Base-by-base conservation (phyloP, 2,329 filamentous ascomycete genomes). In the Ascochyta koolunga region DNA sequence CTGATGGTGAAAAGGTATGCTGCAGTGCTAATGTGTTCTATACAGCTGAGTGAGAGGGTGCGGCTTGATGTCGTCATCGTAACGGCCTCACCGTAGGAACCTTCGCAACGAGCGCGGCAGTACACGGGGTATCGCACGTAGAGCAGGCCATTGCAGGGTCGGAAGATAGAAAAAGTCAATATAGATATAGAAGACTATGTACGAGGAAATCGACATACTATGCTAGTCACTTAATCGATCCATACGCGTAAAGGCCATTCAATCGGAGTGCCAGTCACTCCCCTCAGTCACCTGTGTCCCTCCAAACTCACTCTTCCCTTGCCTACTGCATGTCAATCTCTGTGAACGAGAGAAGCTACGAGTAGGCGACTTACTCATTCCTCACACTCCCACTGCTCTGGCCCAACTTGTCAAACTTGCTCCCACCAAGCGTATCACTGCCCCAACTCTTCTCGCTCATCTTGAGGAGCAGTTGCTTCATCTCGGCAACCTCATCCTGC, bases 401-500 rank as follows among this genome's bases (percentile, higher is more conserved):
- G 8, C 56, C 65, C 18, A 65, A 5, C 21, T 67, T 62, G 6
- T 64, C 62, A 8, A 71, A 48, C 11, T 56, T 60, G 29, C 69
- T 74, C 24, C 62, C 64, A 11, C 63, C 66, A 29, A 74, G 41
- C 8, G 70, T 73, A 25, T 71, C 70, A 8, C 40, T 64, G 4
- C 70, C 70, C 71, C 70, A 73, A 1, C 44, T 54, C 39, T 58
- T 63, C 42, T 66, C 64, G 31, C 54, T 63, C 42, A 74, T 13
- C 45, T 64, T 70, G 15, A 64, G 35, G 31, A 76, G 16, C 61
- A 79, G 50, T 21, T 73, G 70, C 67, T 77, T 81, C 52, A 82
- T 54, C 69, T 80, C 78, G 29, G 66, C 64, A 15, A 82, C 70
- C 58, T 81, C 78, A 37, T 71, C 65, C 60, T 71, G 74, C 65